These are phyloP conservation scores for Salvia rosmarinus DNA, from an alignment of 257 asterid species.

Conservation along the genomic window DNA sequence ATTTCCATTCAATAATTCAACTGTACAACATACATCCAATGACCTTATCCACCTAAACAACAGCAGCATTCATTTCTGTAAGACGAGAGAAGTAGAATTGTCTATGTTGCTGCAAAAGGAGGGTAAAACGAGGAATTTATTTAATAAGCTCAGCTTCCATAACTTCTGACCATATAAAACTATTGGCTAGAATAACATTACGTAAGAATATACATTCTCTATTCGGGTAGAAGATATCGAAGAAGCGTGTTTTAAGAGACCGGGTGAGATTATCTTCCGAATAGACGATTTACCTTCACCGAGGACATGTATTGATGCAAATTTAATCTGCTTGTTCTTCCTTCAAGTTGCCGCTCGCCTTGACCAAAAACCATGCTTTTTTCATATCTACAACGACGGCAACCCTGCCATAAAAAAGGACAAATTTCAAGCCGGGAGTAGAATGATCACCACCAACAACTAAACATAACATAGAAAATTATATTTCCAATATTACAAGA, in stretches of 20 bases:
- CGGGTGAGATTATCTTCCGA: conserved; percentile 12
- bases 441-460: background rate
- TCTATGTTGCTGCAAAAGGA: background rate
- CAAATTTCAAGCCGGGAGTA: background rate
- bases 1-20: background rate
- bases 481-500: background rate
- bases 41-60: background rate
- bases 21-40: background rate
- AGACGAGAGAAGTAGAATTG: background rate
- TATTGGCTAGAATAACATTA: conserved; percentile 28
- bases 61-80: background rate
- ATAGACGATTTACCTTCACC: background rate
- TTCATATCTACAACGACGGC: conserved; percentile 37
- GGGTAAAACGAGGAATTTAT: conserved; percentile 1
- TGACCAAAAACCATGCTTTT: conserved; percentile 30
- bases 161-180: conserved; percentile 18
- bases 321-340: conserved; percentile 21
- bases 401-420: conserved; percentile 32
- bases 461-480: background rate
- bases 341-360: conserved; percentile 9
- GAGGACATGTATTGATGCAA: conserved; percentile 14
- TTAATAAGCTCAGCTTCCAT: background rate
- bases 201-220: conserved; percentile 34
- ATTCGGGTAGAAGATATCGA: conserved; percentile 25
- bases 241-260: conserved; percentile 20